Conservation (phyloP, 805 yeast species). For the Ogataea pignaliae region DNA sequence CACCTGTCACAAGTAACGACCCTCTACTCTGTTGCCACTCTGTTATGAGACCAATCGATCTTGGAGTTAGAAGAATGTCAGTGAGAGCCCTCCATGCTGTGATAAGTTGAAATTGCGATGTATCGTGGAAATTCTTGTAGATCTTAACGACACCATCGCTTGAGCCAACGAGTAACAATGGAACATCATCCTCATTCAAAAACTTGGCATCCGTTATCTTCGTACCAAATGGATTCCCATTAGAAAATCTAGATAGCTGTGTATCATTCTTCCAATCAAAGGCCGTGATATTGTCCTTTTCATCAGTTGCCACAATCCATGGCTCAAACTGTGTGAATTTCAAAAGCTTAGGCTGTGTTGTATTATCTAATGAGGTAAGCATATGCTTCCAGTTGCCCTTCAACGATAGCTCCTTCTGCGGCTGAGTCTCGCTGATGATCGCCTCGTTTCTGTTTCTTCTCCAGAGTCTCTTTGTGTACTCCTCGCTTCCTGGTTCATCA, state of each 20-base stretch:
- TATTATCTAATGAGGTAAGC: constrained; percentile 56
- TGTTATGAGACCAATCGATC: constrained; percentile 76
- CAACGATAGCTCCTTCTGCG: constrained; percentile 77
- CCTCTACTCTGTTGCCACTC: constrained; percentile 99
- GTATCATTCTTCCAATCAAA: constrained; percentile 79
- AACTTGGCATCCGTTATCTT: constrained; percentile 82
- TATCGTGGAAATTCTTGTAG: constrained; percentile 67
- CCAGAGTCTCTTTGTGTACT: constrained; percentile 80
- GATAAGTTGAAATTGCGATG: constrained; percentile 53
- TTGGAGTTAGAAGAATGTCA: constrained; percentile 73
- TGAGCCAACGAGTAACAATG: constrained; percentile 80
- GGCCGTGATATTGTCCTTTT: constrained; percentile 73
- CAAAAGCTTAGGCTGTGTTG: constrained; percentile 73
- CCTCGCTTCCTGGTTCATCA: constrained; percentile 90
- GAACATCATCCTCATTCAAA: constrained; percentile 88
- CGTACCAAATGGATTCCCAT: constrained; percentile 83
- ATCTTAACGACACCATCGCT: constrained; percentile 92
- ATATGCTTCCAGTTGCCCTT: constrained; percentile 81
- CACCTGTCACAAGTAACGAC: constrained; percentile 86
- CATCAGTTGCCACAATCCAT: constrained; percentile 74
- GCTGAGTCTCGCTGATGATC: constrained; percentile 84
- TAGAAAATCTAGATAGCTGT: constrained; percentile 66
- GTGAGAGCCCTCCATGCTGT: constrained; percentile 93
- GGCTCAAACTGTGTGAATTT: constrained; percentile 90
- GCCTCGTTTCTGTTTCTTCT: constrained; percentile 83